Evolutionary conservation across 164 flowering plant genomes (phyloP).

Genomic region (Magnolia sinica): DNA sequence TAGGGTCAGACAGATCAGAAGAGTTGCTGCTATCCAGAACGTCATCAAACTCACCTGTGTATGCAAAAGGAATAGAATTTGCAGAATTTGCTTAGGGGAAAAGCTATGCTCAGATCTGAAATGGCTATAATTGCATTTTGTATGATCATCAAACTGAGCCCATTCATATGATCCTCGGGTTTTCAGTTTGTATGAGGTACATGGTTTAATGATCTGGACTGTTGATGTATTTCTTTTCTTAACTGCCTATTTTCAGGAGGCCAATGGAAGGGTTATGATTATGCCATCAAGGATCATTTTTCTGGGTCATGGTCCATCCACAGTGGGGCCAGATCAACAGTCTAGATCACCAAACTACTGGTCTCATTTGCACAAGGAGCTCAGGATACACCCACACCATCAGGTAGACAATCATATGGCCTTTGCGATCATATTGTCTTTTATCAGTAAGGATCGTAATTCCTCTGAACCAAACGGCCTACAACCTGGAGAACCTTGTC

Average conservation of each 20-base stretch:
- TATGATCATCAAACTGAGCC: background rate
- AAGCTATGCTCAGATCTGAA: background rate
- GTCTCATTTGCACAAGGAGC: background rate
- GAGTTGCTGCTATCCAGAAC: conserved; percentile 46
- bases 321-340: too few species aligned
- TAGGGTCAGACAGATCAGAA: conserved; percentile 24
- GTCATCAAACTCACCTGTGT: conserved; percentile 96
- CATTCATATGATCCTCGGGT: background rate
- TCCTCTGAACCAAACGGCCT: background rate
- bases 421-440: background rate
- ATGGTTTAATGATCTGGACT: background rate
- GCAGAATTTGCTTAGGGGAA: background rate
- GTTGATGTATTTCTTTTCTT: too few species aligned
- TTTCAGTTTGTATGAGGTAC: background rate
- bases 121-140: background rate
- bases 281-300: too few species aligned
- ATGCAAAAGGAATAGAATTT: conserved; percentile 7
- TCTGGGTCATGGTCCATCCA: too few species aligned
- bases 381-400: background rate
- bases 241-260: background rate
- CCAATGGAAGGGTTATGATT: background rate
- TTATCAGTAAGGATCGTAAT: background rate
- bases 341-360: too few species aligned
- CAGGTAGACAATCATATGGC: background rate
- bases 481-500: background rate